These are phyloP conservation scores for Cryphonectria japonica DNA, from an alignment of 2,329 filamentous ascomycete species.

Conservation along the genomic window DNA sequence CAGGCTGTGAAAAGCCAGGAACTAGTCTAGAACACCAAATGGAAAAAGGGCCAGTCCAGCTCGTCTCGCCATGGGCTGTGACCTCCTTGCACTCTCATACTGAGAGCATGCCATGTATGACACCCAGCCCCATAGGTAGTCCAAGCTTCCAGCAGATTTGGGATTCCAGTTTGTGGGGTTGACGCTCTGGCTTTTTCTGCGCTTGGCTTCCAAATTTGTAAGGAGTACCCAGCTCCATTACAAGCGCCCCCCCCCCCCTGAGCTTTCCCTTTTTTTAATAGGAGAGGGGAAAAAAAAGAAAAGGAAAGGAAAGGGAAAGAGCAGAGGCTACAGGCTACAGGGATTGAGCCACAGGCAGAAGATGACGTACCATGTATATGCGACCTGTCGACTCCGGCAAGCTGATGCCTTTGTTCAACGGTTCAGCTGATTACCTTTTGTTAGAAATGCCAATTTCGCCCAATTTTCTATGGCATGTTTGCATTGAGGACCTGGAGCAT, in stretches of 20 bases:
- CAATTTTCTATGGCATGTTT: no score
- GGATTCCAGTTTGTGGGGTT: background rate
- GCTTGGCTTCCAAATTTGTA: background rate
- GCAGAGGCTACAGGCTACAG: background rate
- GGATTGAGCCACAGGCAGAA: background rate
- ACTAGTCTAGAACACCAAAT: background rate
- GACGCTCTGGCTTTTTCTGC: background rate
- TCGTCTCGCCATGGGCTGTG: background rate
- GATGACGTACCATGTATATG: constrained; percentile 10
- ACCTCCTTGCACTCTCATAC: no score
- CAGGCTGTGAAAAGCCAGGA: background rate
- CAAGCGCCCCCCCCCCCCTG: background rate
- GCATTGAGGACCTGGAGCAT: background rate
- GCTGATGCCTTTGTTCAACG: background rate
- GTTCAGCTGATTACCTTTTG: background rate
- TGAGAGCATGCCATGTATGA: background rate
- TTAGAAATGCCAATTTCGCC: no score
- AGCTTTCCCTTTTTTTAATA: background rate
- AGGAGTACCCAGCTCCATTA: background rate
- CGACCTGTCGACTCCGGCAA: background rate
- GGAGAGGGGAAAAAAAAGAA: background rate
- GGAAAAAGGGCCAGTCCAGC: background rate
- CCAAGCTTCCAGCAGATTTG: constrained; percentile 10
- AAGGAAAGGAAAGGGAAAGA: background rate
- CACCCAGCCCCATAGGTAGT: background rate